Evolutionary conservation across 352 stramenopile species (phyloP).

Genomic region (Globisporangium abappressorium): DNA sequence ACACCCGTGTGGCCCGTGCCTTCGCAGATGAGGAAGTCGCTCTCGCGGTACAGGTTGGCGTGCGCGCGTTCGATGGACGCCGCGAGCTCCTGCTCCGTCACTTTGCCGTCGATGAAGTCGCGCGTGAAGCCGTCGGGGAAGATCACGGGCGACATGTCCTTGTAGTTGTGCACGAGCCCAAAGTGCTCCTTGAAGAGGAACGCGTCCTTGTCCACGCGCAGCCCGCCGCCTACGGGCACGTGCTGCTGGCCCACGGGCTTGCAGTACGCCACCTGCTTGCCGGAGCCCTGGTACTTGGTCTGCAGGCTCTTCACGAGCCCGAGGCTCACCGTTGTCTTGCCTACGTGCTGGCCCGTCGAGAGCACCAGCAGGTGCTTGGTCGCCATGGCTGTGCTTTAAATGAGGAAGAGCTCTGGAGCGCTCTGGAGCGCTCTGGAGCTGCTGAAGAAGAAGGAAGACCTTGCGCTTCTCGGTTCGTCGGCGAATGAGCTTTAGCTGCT

Average conservation of each 20-base stretch:
- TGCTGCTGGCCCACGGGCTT: constrained; percentile 97
- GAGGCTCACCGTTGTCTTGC: constrained; percentile 96
- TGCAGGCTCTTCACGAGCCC: constrained; percentile 93
- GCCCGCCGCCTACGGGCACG: constrained; percentile 68
- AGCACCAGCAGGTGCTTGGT: constrained; percentile 81
- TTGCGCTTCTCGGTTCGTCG: constrained; percentile 1
- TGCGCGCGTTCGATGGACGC: constrained; percentile 81
- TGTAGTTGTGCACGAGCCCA: constrained; percentile 93
- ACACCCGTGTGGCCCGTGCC: constrained; percentile 92
- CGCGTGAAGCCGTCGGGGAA: constrained; percentile 96
- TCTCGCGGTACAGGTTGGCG: constrained; percentile 72
- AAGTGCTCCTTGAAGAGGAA: constrained; percentile 97
- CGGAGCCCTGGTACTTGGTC: constrained; percentile 76
- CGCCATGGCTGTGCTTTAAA: constrained; percentile 24
- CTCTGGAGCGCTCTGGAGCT: background rate
- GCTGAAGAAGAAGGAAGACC: background rate
- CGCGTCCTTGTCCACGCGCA: constrained; percentile 93
- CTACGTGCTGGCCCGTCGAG: constrained; percentile 95
- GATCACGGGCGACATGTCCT: constrained; percentile 97
- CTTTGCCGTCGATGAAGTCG: constrained; percentile 95
- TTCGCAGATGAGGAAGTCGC: constrained; percentile 94
- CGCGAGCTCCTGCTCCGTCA: constrained; percentile 80
- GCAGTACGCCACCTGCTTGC: constrained; percentile 87
- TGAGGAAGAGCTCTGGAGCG: background rate
- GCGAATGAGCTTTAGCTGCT: background rate